Percentiles rank a stretch among this genome's conserved stretches.
These are phyloP conservation scores for Neurospora sp. DNA, from an alignment of 495 filamentous ascomycete species.

Conservation along the genomic window DNA sequence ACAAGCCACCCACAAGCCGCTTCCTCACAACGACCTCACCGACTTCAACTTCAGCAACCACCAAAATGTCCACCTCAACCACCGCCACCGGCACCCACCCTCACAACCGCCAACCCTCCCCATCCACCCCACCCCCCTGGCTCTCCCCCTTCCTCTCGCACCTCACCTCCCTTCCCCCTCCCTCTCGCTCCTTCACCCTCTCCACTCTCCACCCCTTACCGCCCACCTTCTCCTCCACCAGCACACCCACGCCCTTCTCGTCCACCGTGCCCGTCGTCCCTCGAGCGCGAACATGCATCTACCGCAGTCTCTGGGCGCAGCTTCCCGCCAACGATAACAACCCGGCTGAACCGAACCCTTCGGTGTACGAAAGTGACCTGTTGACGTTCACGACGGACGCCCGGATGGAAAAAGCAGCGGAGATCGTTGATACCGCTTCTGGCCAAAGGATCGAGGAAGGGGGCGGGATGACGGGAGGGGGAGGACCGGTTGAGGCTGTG, in stretches of 20 bases:
- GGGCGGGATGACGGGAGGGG: conserved; percentile 45
- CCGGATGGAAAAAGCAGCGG: conserved; percentile 69
- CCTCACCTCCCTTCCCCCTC: conserved; percentile 27
- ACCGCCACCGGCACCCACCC: conserved; percentile 9
- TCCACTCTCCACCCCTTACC: conserved; percentile 46
- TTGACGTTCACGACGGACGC: conserved; percentile 79
- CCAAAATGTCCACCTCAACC: conserved; percentile 3
- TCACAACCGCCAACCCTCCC: conserved; percentile 46
- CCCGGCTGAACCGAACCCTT: conserved; percentile 50
- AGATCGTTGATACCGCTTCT: conserved; percentile 45
- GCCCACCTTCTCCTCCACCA: not conserved
- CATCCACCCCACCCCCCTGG: conserved; percentile 45
- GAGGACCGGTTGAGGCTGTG: conserved; percentile 64
- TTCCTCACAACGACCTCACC: not conserved
- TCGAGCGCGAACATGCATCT: conserved; percentile 47
- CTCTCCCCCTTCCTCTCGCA: conserved; percentile 55
- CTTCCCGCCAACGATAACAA: conserved; percentile 62
- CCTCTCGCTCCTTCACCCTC: conserved; percentile 47
- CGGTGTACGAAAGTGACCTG: conserved; percentile 61
- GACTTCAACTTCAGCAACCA: not conserved
- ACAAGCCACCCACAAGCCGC: not conserved
- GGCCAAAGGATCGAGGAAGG: not conserved
- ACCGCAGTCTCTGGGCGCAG: conserved; percentile 71
- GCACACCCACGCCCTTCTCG: not conserved
- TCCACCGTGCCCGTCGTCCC: conserved; percentile 18